phyloP scores from a whole-genome alignment of 2,329 filamentous ascomycete genomes.

The Sordariomycetes sp. region DNA sequence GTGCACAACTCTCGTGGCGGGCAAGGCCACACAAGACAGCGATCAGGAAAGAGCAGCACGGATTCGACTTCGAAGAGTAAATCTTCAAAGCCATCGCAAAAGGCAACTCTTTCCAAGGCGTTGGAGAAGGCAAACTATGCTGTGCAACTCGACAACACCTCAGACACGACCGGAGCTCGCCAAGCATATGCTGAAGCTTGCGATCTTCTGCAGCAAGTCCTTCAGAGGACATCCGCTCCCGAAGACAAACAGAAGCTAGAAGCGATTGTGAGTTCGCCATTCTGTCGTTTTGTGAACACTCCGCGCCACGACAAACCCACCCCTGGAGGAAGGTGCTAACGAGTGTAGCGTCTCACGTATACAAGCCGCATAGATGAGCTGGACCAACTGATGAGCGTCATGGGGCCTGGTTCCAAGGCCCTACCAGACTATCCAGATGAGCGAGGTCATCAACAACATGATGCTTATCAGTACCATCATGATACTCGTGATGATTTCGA shows the following conservation, averaged over 20 bases:
- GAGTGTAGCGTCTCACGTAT: constrained; percentile 72
- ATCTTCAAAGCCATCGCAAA: constrained; percentile 57
- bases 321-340: background rate
- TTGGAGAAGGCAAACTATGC: constrained; percentile 93
- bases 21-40: constrained; percentile 20
- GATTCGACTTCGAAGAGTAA: constrained; percentile 18
- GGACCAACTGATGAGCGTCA: constrained; percentile 43
- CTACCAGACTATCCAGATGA: constrained; percentile 64
- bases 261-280: constrained; percentile 85
- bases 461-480: no score
- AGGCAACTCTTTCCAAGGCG: constrained; percentile 93
- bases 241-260: constrained; percentile 88
- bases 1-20: constrained; percentile 16
- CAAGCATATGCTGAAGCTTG: constrained; percentile 90
- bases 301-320: background rate
- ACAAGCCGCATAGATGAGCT: constrained; percentile 83
- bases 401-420: constrained; percentile 65
- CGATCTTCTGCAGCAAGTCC: constrained; percentile 75
- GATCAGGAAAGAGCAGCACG: constrained; percentile 21
- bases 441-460: constrained; percentile 15
- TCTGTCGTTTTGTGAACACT: background rate
- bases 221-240: constrained; percentile 72
- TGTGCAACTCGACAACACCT: constrained; percentile 89
- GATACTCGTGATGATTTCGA: no score
- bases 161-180: constrained; percentile 86